Conservation (phyloP, 2,329 filamentous ascomycete species). For the Ophioceras dolichostomum region DNA sequence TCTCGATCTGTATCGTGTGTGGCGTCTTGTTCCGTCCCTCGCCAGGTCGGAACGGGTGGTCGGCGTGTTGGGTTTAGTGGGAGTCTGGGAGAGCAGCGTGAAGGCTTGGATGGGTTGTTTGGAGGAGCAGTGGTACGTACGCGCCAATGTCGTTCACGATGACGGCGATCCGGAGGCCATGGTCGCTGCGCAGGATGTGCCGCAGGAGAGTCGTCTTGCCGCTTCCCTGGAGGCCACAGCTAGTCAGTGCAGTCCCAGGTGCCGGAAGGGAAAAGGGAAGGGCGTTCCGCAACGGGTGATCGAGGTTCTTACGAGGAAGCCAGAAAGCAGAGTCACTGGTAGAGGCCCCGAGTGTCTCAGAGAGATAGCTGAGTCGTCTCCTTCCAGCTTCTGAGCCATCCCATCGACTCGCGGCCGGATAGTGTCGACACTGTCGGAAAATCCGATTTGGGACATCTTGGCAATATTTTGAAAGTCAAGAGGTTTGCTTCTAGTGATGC, state of each 20-base stretch:
- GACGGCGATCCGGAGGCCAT: conserved; percentile 56
- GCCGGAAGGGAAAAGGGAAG: too few species aligned
- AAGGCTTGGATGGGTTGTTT: neutral
- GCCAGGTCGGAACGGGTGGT: too few species aligned
- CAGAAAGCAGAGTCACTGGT: conserved; percentile 48
- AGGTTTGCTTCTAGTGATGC: too few species aligned
- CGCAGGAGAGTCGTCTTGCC: conserved; percentile 62
- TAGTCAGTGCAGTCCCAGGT: too few species aligned
- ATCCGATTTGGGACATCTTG: too few species aligned
- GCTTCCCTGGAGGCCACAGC: too few species aligned
- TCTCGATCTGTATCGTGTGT: rapidly evolving
- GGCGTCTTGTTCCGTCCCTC: too few species aligned
- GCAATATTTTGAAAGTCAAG: neutral
- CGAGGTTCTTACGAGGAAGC: too few species aligned
- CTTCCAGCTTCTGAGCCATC: too few species aligned
- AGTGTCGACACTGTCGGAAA: neutral
- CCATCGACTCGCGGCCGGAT: neutral
- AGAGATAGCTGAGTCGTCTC: too few species aligned
- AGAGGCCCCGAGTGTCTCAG: conserved; percentile 17
- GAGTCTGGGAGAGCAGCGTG: neutral
- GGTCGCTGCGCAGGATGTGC: conserved; percentile 54
- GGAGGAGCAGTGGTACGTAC: conserved; percentile 20
- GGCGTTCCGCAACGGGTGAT: too few species aligned
- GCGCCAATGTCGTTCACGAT: conserved; percentile 63
- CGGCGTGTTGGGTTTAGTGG: too few species aligned